Base-by-base conservation (phyloP, 306 rosid genomes). In the Myrica gale region DNA sequence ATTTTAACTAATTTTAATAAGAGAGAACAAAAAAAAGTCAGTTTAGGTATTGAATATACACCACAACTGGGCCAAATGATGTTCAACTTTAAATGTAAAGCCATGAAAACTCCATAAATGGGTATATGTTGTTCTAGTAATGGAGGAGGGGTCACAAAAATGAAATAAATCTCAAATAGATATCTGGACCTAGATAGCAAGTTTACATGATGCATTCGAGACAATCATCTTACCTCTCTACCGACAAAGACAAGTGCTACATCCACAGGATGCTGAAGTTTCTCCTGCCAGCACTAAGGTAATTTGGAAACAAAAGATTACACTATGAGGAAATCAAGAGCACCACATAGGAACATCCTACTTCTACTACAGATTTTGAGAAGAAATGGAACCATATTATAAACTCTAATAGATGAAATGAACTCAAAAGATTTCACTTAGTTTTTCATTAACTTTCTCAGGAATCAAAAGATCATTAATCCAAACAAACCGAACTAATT, bases 231-330 rank as follows among this genome's bases (percentile, higher is more conserved):
- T 87, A 95, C 99, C 99, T 88, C 90, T 78, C 82, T 76, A 76
- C 99, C 97, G 75, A 95, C 75, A 63, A 95, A 95, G 76, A 95
- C 79, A 80, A 95, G 91, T 71, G 97, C 97, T 67, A 92, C 75
- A 85, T 95, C 99, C 80, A 90, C 80, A 85, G 87, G 80, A 74
- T 82, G 87, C 79, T 88, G 81, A 76, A 44, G 72, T 62, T 84
- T 76, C 76, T 83, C 85, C 77, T 87, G 83, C 45, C 87, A 71
- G 82, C 97, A 90, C 99, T 95, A 79, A 57, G 39, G 51, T 44
- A 81, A 41, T 72, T 52, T 68, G 65, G 77, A 46, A 48, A 74
- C 52, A 71, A 26, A 47, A 44, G 52, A 72, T 68, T 50, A 20
- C 50, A 51, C 56, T 61, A 16, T 16, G 41, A 66, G 13, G 4